Evolutionary conservation across 805 yeast species (phyloP).

Genomic region (Starmera pachycereana): DNA sequence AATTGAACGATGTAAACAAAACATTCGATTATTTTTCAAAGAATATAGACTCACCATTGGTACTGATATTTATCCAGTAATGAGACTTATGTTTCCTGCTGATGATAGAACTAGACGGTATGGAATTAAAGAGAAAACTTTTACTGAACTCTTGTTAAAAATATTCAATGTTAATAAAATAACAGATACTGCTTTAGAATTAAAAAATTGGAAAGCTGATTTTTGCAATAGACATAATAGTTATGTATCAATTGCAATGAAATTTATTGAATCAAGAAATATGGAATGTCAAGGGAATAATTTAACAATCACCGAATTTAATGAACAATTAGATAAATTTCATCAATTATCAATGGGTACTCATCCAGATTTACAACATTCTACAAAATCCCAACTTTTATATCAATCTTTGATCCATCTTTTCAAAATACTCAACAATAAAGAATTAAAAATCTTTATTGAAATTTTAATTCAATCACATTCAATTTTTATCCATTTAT

Average conservation of each 20-base stretch:
- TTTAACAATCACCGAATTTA: constrained; percentile 39
- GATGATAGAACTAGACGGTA: constrained; percentile 50
- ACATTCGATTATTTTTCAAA: constrained; percentile 30
- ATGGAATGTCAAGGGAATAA: constrained; percentile 24
- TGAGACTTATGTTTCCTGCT: constrained; percentile 51
- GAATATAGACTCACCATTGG: constrained; percentile 50
- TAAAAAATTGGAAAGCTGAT: constrained; percentile 36
- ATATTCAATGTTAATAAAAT: constrained; percentile 49
- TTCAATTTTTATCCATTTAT: no score
- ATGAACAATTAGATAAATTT: constrained; percentile 34
- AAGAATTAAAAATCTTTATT: constrained; percentile 60
- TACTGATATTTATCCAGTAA: constrained; percentile 54
- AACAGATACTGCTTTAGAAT: constrained; percentile 46
- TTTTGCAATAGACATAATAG: constrained; percentile 28
- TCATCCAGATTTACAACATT: no score
- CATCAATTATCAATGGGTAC: no score
- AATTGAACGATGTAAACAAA: constrained; percentile 14
- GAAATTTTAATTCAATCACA: constrained; percentile 33
- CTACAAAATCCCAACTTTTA: no score
- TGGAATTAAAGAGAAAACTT: constrained; percentile 50
- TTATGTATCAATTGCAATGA: constrained; percentile 38
- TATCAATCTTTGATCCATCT: constrained; percentile 30
- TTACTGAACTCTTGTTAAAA: constrained; percentile 41
- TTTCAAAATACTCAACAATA: constrained; percentile 41
- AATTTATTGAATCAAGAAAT: constrained; percentile 40